Base-by-base conservation (phyloP, 2,329 filamentous ascomycete species). In the Fusarium coffeatum region DNA sequence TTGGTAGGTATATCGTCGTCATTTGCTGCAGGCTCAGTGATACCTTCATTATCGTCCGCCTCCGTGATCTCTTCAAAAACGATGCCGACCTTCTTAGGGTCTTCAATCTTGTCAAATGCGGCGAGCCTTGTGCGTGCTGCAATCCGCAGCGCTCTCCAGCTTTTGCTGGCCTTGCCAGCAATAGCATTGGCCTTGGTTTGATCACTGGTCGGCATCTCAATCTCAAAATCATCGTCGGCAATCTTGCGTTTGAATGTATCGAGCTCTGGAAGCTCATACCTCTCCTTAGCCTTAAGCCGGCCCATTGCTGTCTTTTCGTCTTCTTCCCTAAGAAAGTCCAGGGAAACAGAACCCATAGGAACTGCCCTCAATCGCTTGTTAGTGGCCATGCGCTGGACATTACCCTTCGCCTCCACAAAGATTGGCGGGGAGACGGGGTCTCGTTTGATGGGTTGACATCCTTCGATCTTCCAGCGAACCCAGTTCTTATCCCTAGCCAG, bases 391-490 rank as follows among this genome's bases (percentile, higher is more conserved):
- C 88, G 89, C 68, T 87, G 86, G 6, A 90, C 90, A 47, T 87
- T 84, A 30, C 86, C 83, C 77, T 91, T 92, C 25, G 94, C 91
- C 56, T 89, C 86, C 41, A 90, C 80, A 77, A 94, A 95, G 48
- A 91, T 87, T 28, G 88, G 81, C 2, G 90, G 86, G 5, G 90
- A 86, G 30, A 98, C 86, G 13, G 93, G 84, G 23, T 92, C 88
- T 64, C 89, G 88, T 76, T 94, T 90, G 76, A 99, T 98, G 8
- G 91, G 88, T 25, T 93, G 93, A 78, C 96, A 99, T 72, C 91
- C 93, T 78, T 98, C 94, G 64, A 95, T 91, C 82, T 99, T 99
- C 96, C 96, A 99, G 68, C 94, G 91, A 46, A 97, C 94, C 97
- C 97, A 99, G 78, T 98, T 98, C 83, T 98, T 98, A 80, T 99